Evolutionary conservation across 2,329 filamentous ascomycete species (phyloP), one percentile per base, ranked within the genome.

Genomic region (Ophioceras dolichostomum): DNA sequence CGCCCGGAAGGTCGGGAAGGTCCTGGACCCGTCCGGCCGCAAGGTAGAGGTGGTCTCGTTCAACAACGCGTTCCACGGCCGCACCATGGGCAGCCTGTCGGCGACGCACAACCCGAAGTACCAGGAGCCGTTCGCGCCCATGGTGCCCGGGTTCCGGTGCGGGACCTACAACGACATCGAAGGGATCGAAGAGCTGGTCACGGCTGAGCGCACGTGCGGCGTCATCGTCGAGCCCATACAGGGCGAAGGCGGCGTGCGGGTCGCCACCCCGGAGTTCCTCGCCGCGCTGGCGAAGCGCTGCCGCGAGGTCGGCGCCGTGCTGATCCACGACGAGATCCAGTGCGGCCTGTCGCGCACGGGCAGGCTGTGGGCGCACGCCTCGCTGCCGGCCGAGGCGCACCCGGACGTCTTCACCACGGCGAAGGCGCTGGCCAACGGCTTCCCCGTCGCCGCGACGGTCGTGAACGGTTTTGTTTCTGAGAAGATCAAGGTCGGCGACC

Each of bases 31-130:
- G 1, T 75, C 75, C 0, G 80, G 83, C 34, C 61, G 59, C 16
- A 94, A 96, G 64, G 60, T 75, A 49, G 87, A 95, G 52, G 63
- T 98, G 34, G 84, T 96, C 36, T 94, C 86, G 13, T 98, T 96
- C 67, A 65, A 84, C 49, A 80, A 82, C 49, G 88, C 85, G 28
- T 98, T 98, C 70, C 91, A 98, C 60, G 91, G 91, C 49, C 81
- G 91, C 41, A 96, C 91, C 13, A 94, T 96, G 85, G 91, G 91
- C 36, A 79, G 81, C 40, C 65, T 98, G 32, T 94, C 85, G n/a
- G 91, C 91, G 10, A 98, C 91, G 5, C 91, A 88, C 34, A 98
- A 96, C 62, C 85, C 87, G 14, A 98, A 98, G 60, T 98, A 98
- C 62, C 91, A 98, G 62, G 76, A 80, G 48, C 91, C 91, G 0